phyloP scores from a whole-genome alignment of 73 alveolate species.

The Uronychia binucleata region DNA sequence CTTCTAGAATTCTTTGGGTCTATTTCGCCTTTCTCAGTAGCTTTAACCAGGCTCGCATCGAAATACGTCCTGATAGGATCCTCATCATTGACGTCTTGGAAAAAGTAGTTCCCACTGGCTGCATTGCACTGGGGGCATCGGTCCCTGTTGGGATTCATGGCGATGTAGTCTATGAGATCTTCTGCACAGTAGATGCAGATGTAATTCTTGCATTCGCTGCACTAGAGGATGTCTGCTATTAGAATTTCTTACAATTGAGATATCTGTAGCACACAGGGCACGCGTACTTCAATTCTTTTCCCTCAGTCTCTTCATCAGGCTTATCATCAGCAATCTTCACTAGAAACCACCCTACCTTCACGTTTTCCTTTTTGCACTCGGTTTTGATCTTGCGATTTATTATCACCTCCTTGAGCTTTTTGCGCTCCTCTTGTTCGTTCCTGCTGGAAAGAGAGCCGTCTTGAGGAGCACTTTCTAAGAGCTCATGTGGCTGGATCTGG shows the following conservation, averaged over 20 bases:
- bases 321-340: constrained; percentile 6
- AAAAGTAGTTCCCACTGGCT: not conserved
- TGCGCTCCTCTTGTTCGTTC: not conserved
- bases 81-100: not conserved
- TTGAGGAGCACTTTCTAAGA: not conserved
- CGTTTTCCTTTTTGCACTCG: not conserved
- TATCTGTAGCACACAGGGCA: constrained; percentile 52
- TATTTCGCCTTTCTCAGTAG: too few relatives aligned
- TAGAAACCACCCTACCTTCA: not conserved
- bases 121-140: not conserved
- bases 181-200: constrained; percentile 37
- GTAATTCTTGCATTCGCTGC: constrained; percentile 28
- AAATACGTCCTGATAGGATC: too few relatives aligned
- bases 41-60: too few relatives aligned
- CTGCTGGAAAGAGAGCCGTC: not conserved
- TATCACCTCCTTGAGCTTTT: not conserved
- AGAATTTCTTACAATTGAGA: constrained; percentile 6
- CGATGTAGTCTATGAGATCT: constrained; percentile 14
- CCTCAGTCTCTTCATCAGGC: constrained; percentile 14
- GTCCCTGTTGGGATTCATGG: not conserved
- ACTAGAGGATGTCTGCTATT: constrained; percentile 15
- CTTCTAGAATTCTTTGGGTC: too few relatives aligned
- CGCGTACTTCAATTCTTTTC: constrained; percentile 23
- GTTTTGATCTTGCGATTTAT: not conserved
- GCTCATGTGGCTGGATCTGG: too few relatives aligned